phyloP scores from a whole-genome alignment of 2,329 filamentous ascomycete genomes.

The Clonostachys rosea region DNA sequence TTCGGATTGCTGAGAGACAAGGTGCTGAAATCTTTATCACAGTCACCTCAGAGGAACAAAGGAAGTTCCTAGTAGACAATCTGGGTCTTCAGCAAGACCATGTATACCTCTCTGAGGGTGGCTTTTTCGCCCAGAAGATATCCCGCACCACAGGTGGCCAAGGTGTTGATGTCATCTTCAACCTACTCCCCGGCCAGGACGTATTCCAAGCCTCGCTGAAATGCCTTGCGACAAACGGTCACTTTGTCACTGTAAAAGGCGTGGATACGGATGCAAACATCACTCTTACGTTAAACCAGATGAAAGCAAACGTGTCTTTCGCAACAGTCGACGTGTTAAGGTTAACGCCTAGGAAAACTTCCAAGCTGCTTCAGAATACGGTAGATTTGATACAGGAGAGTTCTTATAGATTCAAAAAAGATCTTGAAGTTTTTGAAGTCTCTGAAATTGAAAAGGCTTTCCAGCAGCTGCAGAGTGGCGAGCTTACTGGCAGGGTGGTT shows the following conservation, averaged over 20 bases:
- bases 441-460: slow-evolving; percentile 28
- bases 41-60: slow-evolving; percentile 17
- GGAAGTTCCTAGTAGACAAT: slow-evolving; percentile 12
- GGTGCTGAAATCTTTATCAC: slow-evolving; percentile 15
- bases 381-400: too few relatives aligned
- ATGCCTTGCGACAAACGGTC: slow-evolving; percentile 24
- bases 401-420: neutral
- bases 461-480: slow-evolving; percentile 28
- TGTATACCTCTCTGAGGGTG: slow-evolving; percentile 21
- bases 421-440: slow-evolving; percentile 8
- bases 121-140: slow-evolving; percentile 17
- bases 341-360: too few relatives aligned
- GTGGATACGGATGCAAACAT: slow-evolving; percentile 13
- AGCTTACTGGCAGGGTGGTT: slow-evolving; percentile 35
- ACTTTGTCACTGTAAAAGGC: slow-evolving; percentile 27
- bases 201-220: slow-evolving; percentile 22
- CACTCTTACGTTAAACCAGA: slow-evolving; percentile 6
- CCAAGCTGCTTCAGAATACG: too few relatives aligned
- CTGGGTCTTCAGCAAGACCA: slow-evolving; percentile 18
- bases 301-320: slow-evolving; percentile 10
- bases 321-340: slow-evolving; percentile 4
- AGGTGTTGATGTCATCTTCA: slow-evolving; percentile 27
- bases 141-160: slow-evolving; percentile 13
- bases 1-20: slow-evolving; percentile 15
- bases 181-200: slow-evolving; percentile 19